These are phyloP conservation scores for Kazachstania sp. DNA, from an alignment of 1,139 yeast species.

Conservation along the genomic window DNA sequence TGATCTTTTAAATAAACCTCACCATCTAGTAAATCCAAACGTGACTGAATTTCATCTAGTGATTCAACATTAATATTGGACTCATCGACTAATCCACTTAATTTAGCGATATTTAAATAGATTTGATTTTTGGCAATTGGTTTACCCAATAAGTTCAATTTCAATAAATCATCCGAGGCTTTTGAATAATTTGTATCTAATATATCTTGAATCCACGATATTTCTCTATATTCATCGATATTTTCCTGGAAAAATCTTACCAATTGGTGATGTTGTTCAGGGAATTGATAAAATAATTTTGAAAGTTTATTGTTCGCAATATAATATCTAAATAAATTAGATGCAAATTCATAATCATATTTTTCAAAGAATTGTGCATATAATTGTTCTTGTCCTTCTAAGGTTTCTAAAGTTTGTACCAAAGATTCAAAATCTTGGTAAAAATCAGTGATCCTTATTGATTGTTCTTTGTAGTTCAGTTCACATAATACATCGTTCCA, in stretches of 20 bases:
- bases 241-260: constrained; percentile 45
- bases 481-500: constrained; percentile 51
- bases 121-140: constrained; percentile 43
- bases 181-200: constrained; percentile 40
- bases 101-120: constrained; percentile 64
- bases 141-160: constrained; percentile 37
- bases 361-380: constrained; percentile 49
- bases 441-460: constrained; percentile 54
- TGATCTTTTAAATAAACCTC: constrained; percentile 38
- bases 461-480: constrained; percentile 42
- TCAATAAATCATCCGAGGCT: constrained; percentile 45
- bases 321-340: constrained; percentile 53
- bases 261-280: constrained; percentile 44
- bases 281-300: constrained; percentile 48
- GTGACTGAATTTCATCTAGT: constrained; percentile 39
- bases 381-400: constrained; percentile 41
- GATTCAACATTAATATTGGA: constrained; percentile 6
- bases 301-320: constrained; percentile 47
- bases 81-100: constrained; percentile 35
- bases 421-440: constrained; percentile 60
- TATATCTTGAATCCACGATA: constrained; percentile 70
- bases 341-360: constrained; percentile 65
- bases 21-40: constrained; percentile 40
- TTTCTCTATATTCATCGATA: constrained; percentile 39
- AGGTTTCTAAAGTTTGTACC: constrained; percentile 51